Conservation (phyloP, 2,329 filamentous ascomycete genomes). For the Phaeomoniella chlamydospora region DNA sequence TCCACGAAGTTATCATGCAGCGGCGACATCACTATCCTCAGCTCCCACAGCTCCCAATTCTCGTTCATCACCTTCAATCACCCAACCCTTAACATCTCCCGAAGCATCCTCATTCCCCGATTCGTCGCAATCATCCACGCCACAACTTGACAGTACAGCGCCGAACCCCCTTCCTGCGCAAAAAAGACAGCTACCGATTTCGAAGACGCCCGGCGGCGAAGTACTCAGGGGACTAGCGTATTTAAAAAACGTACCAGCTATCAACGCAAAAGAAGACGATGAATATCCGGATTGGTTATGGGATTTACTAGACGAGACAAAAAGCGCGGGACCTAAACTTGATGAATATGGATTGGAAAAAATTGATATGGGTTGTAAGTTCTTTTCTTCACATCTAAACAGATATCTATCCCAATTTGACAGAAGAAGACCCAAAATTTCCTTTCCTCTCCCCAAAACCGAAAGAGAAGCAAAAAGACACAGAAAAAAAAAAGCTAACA, state of each 20-base stretch:
- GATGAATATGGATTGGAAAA: constrained; percentile 4
- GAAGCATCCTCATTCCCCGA: constrained; percentile 22
- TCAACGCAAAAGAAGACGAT: constrained; percentile 28
- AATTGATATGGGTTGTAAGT: constrained; percentile 25
- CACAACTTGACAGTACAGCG: constrained; percentile 7
- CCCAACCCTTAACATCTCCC: constrained; percentile 5
- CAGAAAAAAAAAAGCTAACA: too few relatives aligned
- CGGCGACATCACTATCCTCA: background rate
- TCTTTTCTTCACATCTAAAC: too few relatives aligned
- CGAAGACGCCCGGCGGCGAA: constrained; percentile 17
- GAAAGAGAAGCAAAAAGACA: background rate
- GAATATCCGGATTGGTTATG: constrained; percentile 35
- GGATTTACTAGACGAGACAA: constrained; percentile 23
- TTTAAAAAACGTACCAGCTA: constrained; percentile 27
- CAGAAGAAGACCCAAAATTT: background rate
- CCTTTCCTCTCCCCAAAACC: background rate
- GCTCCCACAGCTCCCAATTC: constrained; percentile 6
- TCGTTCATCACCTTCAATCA: constrained; percentile 7
- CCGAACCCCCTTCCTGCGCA: constrained; percentile 1
- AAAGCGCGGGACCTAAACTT: constrained; percentile 12
- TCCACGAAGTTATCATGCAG: background rate
- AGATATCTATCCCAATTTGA: background rate
- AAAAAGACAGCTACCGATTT: constrained; percentile 1
- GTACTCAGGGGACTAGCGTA: constrained; percentile 28
- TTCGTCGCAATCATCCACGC: constrained; percentile 24